Conservation (phyloP, 2,329 filamentous ascomycete genomes). For the Chrysoporthe puriensis region DNA sequence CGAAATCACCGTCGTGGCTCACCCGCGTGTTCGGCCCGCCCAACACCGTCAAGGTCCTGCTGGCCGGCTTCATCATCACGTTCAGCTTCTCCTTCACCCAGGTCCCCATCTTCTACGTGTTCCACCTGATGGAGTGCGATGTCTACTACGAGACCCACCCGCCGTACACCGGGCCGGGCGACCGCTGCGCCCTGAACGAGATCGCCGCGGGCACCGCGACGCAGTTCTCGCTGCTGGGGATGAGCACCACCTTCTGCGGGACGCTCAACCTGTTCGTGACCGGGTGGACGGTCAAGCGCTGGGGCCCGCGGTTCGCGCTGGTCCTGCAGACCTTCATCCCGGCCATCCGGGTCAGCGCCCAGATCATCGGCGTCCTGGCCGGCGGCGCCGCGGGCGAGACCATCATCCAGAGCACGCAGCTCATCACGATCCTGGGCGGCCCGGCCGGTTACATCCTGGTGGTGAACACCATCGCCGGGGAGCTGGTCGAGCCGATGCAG, state of each 20-base stretch:
- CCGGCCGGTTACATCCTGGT: slow-evolving; percentile 71
- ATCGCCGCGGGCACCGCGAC: slow-evolving; percentile 68
- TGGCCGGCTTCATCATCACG: slow-evolving; percentile 27
- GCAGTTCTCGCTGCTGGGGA: slow-evolving; percentile 67
- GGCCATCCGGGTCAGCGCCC: slow-evolving; percentile 63
- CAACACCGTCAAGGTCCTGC: slow-evolving; percentile 28
- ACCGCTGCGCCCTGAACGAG: slow-evolving; percentile 62
- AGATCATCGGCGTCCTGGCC: slow-evolving; percentile 66
- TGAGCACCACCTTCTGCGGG: slow-evolving; percentile 66
- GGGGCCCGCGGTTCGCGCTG: slow-evolving; percentile 66
- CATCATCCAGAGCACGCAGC: slow-evolving; percentile 69
- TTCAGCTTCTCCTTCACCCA: slow-evolving; percentile 30
- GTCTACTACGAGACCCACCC: slow-evolving; percentile 66
- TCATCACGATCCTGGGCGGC: slow-evolving; percentile 70
- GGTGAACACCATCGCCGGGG: slow-evolving; percentile 69
- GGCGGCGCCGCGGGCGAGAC: slow-evolving; percentile 67
- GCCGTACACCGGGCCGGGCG: slow-evolving; percentile 49
- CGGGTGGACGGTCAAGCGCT: slow-evolving; percentile 67
- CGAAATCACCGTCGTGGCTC: slow-evolving; percentile 23
- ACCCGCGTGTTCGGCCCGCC: slow-evolving; percentile 26
- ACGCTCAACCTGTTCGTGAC: slow-evolving; percentile 70
- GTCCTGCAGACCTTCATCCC: slow-evolving; percentile 67
- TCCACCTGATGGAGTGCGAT: slow-evolving; percentile 73
- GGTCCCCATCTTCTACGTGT: slow-evolving; percentile 59
- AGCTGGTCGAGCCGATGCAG: slow-evolving; percentile 61